Base-by-base conservation (phyloP, 2,329 filamentous ascomycete genomes). In the Aspergillus vadensis region DNA sequence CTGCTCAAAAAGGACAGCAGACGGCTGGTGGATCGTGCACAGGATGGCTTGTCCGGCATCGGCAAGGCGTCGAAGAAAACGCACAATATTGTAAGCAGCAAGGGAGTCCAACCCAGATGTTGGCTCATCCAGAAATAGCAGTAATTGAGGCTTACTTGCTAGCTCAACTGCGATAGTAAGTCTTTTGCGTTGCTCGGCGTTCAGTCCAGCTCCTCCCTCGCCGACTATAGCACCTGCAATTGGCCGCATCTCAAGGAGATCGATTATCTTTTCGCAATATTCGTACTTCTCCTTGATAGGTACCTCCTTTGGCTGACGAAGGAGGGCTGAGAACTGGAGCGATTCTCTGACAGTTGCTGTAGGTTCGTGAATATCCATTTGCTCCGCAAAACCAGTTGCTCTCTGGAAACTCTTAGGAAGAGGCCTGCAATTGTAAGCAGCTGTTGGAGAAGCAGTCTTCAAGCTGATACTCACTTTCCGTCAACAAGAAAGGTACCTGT, bases 1-100 rank as follows among this genome's bases (percentile, higher is more conserved):
- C 75, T 92, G 89, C 74, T 95, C 91, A 67, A 97, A 96, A 0
- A 96, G 82, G 0, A 91, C 88, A 15, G 91, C 90, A 66, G 92
- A 94, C 1, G 92, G 92, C 73, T 96, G 92, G 74, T 96, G 92
- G 64, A 96, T 96, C 0, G 92, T 96, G 78, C 91, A 96, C 3
- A 96, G 83, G 67, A 96, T 92, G 9, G 92, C 92, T 72, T 96
- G 92, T 1, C 92, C 92, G 2, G 90, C 89, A n/a, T 86, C 83
- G 1, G 86, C 84, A 2, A 89, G 77, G 67, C 87, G 87, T 4
- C 85, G 81, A 7, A 89, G 74, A 63, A 88, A 86, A 0, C 84
- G 81, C 2, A 87, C 80, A 62, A 88, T 88, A 64, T 87, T 86
- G 65, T 84, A 88, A 0, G 89, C 88, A 5, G 88, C 87, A 57